Percentiles rank a stretch among this genome's conserved stretches.
Conservation (phyloP, 73 alveolate species). For the Paramecium sexaurelia region DNA sequence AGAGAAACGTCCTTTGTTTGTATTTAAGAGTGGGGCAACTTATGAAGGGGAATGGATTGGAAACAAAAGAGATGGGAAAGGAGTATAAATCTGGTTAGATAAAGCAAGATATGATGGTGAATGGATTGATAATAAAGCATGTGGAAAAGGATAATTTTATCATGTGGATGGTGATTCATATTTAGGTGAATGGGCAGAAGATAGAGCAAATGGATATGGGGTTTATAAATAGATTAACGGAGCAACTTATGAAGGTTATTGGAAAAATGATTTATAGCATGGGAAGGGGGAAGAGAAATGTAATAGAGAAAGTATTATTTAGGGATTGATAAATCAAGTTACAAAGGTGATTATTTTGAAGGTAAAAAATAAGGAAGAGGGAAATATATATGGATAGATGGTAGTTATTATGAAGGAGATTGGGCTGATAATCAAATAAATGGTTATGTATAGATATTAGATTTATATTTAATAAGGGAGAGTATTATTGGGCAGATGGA, state of each 20-base stretch:
- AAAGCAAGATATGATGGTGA: slow-evolving; percentile 89
- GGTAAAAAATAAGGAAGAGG: slow-evolving; percentile 79
- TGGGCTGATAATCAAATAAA: slow-evolving; percentile 74
- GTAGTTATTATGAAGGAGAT: slow-evolving; percentile 70
- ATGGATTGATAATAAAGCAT: slow-evolving; percentile 84
- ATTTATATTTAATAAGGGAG: slow-evolving; percentile 28
- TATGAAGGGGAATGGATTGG: slow-evolving; percentile 83
- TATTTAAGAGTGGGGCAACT: slow-evolving; percentile 77
- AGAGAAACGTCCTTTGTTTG: slow-evolving; percentile 58
- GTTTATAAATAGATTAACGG: slow-evolving; percentile 81
- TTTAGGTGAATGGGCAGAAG: slow-evolving; percentile 86
- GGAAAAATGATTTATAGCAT: slow-evolving; percentile 78
- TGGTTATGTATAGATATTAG: slow-evolving; percentile 62
- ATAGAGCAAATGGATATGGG: slow-evolving; percentile 88
- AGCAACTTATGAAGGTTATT: slow-evolving; percentile 80
- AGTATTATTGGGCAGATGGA: slow-evolving; percentile 76
- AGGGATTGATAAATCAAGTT: slow-evolving; percentile 78
- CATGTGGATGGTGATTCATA: slow-evolving; percentile 80
- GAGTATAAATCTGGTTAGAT: slow-evolving; percentile 89
- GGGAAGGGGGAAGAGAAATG: slow-evolving; percentile 79
- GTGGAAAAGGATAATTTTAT: slow-evolving; percentile 85
- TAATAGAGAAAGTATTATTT: background rate
- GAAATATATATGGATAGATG: slow-evolving; percentile 74
- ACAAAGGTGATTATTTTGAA: slow-evolving; percentile 72
- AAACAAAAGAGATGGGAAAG: slow-evolving; percentile 86